Evolutionary conservation across 1,284 basidiomycete genomes (phyloP).

Genomic region (Rhodotorula mucilaginosa): DNA sequence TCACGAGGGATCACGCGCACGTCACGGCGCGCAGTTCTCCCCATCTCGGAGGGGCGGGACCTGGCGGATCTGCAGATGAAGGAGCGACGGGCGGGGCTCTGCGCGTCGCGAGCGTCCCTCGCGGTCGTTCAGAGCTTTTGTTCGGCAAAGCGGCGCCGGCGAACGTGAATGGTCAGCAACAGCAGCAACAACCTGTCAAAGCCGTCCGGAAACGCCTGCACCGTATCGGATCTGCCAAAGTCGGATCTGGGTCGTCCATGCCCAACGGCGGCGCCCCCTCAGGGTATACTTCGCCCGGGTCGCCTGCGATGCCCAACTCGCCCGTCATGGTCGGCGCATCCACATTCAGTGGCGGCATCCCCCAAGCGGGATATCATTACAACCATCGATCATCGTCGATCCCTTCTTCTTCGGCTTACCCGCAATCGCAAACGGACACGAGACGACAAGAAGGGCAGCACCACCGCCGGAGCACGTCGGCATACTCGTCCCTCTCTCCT

Average conservation of each 20-base stretch:
- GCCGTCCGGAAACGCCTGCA: constrained; percentile 74
- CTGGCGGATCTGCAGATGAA: neutral
- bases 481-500: neutral
- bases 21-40: constrained; percentile 58
- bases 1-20: constrained; percentile 80
- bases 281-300: neutral
- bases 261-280: neutral
- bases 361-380: neutral
- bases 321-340: neutral
- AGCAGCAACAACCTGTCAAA: constrained; percentile 56
- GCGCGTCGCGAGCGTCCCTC: constrained; percentile 4
- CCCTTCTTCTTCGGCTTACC: constrained; percentile 1
- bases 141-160: neutral
- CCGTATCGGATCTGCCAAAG: constrained; percentile 55
- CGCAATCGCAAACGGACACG: neutral
- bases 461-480: neutral
- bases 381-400: neutral
- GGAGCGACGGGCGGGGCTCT: neutral
- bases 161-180: constrained; percentile 39
- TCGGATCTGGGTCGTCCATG: neutral
- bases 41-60: neutral
- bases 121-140: neutral
- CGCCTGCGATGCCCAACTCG: neutral
- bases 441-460: neutral
- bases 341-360: neutral